phyloP scores from a whole-genome alignment of 2,329 filamentous ascomycete species.

The Cryphonectria nitschkei region DNA sequence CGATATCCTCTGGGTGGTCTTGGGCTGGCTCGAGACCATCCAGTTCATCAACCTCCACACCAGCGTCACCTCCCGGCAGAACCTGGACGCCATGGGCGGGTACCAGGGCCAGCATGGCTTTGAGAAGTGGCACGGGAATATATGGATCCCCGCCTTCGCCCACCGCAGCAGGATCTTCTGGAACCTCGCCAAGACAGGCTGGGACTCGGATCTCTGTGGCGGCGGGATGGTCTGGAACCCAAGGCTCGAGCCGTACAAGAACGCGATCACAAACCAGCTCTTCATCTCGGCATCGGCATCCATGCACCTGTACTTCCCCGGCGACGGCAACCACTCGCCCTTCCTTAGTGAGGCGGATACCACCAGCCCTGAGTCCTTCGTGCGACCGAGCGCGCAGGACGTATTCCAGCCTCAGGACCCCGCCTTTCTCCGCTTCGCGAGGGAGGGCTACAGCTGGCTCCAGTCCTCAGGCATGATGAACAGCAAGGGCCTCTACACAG shows the following conservation, averaged over 20 bases:
- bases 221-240: slow-evolving; percentile 95
- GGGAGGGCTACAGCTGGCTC: slow-evolving; percentile 83
- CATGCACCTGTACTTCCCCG: slow-evolving; percentile 91
- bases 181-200: slow-evolving; percentile 76
- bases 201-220: slow-evolving; percentile 78
- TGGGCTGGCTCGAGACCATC: slow-evolving; percentile 85
- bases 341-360: slow-evolving; percentile 47
- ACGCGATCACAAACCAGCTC: slow-evolving; percentile 92
- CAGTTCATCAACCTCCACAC: slow-evolving; percentile 76
- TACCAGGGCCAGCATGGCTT: slow-evolving; percentile 32
- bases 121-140: slow-evolving; percentile 70
- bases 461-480: slow-evolving; percentile 81
- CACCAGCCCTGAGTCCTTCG: slow-evolving; percentile 9
- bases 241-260: slow-evolving; percentile 82
- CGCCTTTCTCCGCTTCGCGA: slow-evolving; percentile 71
- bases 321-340: slow-evolving; percentile 74
- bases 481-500: slow-evolving; percentile 72
- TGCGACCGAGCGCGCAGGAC: slow-evolving; percentile 28
- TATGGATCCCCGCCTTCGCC: slow-evolving; percentile 77
- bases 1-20: slow-evolving; percentile 93
- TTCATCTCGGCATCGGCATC: slow-evolving; percentile 81
- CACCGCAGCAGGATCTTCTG: slow-evolving; percentile 86
- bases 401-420: slow-evolving; percentile 55
- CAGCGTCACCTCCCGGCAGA: slow-evolving; percentile 57
- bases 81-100: background rate